These are phyloP conservation scores for Exophiala phaeomuriformis DNA, from an alignment of 2,329 filamentous ascomycete species.

Conservation along the genomic window DNA sequence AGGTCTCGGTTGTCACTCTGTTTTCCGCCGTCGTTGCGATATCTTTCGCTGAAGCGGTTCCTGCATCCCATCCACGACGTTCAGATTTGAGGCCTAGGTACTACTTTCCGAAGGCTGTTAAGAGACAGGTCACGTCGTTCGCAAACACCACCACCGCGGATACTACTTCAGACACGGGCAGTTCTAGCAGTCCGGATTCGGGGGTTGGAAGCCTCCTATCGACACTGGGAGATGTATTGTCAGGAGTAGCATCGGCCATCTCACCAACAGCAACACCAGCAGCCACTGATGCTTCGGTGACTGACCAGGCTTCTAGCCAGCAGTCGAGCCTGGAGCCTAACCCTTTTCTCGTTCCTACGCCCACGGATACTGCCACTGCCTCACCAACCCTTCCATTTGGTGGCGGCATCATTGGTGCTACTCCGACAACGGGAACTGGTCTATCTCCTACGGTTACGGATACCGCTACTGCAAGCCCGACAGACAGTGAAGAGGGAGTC, in stretches of 20 bases:
- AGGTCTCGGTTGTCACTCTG: slow-evolving; percentile 24
- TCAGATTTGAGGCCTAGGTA: slow-evolving; percentile 26
- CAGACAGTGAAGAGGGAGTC: slow-evolving; percentile 3
- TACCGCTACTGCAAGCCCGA: slow-evolving; percentile 2
- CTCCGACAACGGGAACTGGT: slow-evolving; percentile 11
- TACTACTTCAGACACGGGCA: slow-evolving; percentile 8
- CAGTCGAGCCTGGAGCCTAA: not conserved
- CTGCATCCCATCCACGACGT: slow-evolving; percentile 21
- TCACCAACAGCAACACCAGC: slow-evolving; percentile 10
- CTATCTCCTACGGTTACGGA: slow-evolving; percentile 7
- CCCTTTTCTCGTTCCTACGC: not conserved
- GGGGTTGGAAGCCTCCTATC: slow-evolving; percentile 12
- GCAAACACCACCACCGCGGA: slow-evolving; percentile 14
- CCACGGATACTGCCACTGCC: slow-evolving; percentile 3
- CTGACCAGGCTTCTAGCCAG: not conserved
- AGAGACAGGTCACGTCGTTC: slow-evolving; percentile 23
- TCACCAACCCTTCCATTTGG: slow-evolving; percentile 6
- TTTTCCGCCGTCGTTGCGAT: slow-evolving; percentile 27
- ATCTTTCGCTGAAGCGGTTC: slow-evolving; percentile 29
- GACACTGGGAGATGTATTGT: slow-evolving; percentile 16
- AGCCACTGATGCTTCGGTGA: slow-evolving; percentile 10
- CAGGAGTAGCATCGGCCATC: slow-evolving; percentile 12
- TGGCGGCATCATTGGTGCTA: slow-evolving; percentile 4
- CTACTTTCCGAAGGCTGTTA: slow-evolving; percentile 29
- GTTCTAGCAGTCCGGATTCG: slow-evolving; percentile 8